phyloP scores from a whole-genome alignment of 192 early-diverging fungal genomes.

The Rhizophagus clarus region DNA sequence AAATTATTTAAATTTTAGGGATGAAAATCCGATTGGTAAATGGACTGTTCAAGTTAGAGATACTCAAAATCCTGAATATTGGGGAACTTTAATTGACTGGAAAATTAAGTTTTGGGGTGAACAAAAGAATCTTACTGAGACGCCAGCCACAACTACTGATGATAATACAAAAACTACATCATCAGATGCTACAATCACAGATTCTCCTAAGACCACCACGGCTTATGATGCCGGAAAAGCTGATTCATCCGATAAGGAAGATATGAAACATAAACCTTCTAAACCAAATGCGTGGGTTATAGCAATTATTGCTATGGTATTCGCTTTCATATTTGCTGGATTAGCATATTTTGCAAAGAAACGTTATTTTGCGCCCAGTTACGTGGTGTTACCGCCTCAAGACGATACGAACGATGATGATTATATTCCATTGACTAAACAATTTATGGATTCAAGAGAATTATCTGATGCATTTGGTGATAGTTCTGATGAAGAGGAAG shows the following conservation, averaged over 20 bases:
- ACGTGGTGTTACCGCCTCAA: background rate
- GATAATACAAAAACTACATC: background rate
- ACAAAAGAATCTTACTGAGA: background rate
- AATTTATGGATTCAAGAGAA: conserved; percentile 32
- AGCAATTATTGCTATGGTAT: background rate
- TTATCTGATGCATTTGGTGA: conserved; percentile 40
- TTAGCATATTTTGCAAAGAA: conserved; percentile 4
- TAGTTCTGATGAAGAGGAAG: conserved; percentile 35
- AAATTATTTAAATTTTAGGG: conserved; percentile 56
- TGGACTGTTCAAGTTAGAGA: conserved; percentile 82
- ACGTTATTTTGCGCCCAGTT: background rate
- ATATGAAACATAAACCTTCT: background rate
- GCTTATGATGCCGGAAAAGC: no score
- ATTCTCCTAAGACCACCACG: background rate
- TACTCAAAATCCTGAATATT: conserved; percentile 49
- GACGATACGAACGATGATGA: conserved; percentile 13
- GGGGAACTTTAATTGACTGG: conserved; percentile 69
- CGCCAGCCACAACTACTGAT: background rate
- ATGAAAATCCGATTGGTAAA: conserved; percentile 79
- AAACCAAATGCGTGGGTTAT: background rate
- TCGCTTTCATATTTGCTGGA: conserved; percentile 23
- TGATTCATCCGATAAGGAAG: background rate
- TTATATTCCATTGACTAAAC: conserved; percentile 12
- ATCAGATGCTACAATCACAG: background rate
- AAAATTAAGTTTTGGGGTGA: conserved; percentile 71